Evolutionary conservation across 1,284 basidiomycete genomes (phyloP), one percentile per base, ranked within the genome.

Genomic region (Cyathus olla): DNA sequence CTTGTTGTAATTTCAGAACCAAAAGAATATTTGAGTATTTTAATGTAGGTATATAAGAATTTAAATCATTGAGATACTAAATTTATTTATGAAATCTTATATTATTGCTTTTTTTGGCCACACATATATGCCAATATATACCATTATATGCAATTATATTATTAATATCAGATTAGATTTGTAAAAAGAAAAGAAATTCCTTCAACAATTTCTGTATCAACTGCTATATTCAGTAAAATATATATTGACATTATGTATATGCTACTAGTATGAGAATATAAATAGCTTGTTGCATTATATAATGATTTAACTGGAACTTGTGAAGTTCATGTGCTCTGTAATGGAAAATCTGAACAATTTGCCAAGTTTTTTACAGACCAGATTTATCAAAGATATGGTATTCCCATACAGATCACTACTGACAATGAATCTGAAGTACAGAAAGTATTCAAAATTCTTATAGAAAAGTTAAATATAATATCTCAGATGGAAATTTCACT

Each of bases 381-480:
- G 35, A 69, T 78, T n/a, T 62, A 74, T 22, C 79, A 74, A 46
- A 44, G 73, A 24, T 80, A 76, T 69, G 78, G 79, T 15, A 55
- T 61, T 0, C 29, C 74, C 1, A 31, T 55, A 15, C 65, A 71
- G 48, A 72, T 81, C 2, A 72, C 76, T 0, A 80, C 77, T 0
- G 78, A 80, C 49, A 83, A 81, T 56, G 75, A 77, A 0, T 29
- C 68, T 1, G 60, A 74, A 0, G 79, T 80, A 24, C 44, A 82
- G 0, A 67, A 66, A 27, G 84, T 80, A 0, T 48, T 78, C 3
- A 67, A 72, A 0, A 61, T 69, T 19, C 69, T 85, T 0, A 60
- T 62, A 0, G 59, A 74, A 8, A 63, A 69, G 2, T 85, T 83
- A 55, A 48, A 70, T 2, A 76, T 86, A 10, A 76, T 86, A 10